Base-by-base conservation (phyloP, 2,329 filamentous ascomycete genomes). In the Tolypocladium cylindrosporum region DNA sequence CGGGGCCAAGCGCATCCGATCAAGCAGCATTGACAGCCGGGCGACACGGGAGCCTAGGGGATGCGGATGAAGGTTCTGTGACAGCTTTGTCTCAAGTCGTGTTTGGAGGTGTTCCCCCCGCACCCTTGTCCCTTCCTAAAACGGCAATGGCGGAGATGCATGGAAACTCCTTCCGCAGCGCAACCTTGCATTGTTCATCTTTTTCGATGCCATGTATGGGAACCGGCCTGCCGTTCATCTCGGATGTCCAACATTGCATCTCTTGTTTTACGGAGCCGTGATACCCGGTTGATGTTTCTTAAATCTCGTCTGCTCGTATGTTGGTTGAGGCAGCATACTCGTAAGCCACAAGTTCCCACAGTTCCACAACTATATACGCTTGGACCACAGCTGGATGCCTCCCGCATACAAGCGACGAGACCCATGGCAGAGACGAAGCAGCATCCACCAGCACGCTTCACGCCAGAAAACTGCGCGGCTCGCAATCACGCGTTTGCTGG, bases 41-140 rank as follows among this genome's bases (percentile, higher is more conserved):
- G 9, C 34, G 11, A 39, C 21, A 13, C 19, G n/a, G 40, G 14
- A 31, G 56, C 51, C 11, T 1, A 16, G 41, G 51, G 41, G 31
- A 16, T 21, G 31, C 21, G 51, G 42, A n/a, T 14, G 56, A 56
- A 58, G 59, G 41, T 58, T 61, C 62, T 71, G 71, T 70, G 66
- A 72, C 71, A 71, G 67, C 65, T 57, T 58, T 65, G 71, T 73
- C 71, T 55, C 57, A 58, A 54, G 54, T 51, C 24, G 8, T n/a
- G 57, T 58, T 58, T 55, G 57, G 40, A 43, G 53, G 36, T 21
- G 39, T 27, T 54, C 36, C 34, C 31, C 37, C 51, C 27, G 31
- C 19, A 36, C 6, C 31, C 48, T 37, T 36, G 48, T 31, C 19
- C 19, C 3, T 51, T 52, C 48, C 48, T 19, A 14, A 52, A 36